Evolutionary conservation across 805 yeast genomes (phyloP).

Genomic region (Yarrowia bubula): DNA sequence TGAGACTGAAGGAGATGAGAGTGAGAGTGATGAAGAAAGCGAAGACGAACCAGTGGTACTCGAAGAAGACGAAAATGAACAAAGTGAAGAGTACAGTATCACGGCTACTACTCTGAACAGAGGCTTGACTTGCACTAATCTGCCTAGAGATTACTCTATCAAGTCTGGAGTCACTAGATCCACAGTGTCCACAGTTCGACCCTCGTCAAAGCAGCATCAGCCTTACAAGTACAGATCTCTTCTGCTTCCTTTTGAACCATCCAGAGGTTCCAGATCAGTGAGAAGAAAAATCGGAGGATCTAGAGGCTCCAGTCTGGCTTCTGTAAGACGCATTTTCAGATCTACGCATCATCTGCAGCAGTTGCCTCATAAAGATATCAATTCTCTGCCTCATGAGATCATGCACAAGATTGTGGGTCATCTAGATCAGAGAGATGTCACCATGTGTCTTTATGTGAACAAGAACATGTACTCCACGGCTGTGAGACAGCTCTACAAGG

Average conservation of each 20-base stretch:
- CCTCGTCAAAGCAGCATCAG: neutral
- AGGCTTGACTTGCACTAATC: neutral
- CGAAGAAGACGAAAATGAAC: neutral
- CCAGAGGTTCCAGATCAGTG: neutral
- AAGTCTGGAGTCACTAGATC: slow-evolving; percentile 8
- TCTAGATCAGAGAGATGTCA: slow-evolving; percentile 44
- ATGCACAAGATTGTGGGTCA: slow-evolving; percentile 33
- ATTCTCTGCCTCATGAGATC: slow-evolving; percentile 35
- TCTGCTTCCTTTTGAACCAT: slow-evolving; percentile 1
- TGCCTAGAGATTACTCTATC: neutral
- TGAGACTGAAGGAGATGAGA: neutral
- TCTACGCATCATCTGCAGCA: neutral
- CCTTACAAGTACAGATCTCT: slow-evolving; percentile 26
- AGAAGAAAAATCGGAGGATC: slow-evolving; percentile 1
- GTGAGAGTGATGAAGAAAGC: neutral
- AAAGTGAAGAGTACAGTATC: neutral
- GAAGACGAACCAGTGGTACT: neutral
- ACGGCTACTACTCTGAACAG: neutral
- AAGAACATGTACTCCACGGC: slow-evolving; percentile 51
- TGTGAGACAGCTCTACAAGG: slow-evolving; percentile 53
- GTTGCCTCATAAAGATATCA: neutral
- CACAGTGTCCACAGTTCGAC: neutral
- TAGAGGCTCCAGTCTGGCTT: neutral
- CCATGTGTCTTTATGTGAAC: slow-evolving; percentile 51
- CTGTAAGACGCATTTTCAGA: neutral